These are phyloP conservation scores for Debaryomyces fabryi DNA, from an alignment of 1,139 yeast species.

Conservation along the genomic window DNA sequence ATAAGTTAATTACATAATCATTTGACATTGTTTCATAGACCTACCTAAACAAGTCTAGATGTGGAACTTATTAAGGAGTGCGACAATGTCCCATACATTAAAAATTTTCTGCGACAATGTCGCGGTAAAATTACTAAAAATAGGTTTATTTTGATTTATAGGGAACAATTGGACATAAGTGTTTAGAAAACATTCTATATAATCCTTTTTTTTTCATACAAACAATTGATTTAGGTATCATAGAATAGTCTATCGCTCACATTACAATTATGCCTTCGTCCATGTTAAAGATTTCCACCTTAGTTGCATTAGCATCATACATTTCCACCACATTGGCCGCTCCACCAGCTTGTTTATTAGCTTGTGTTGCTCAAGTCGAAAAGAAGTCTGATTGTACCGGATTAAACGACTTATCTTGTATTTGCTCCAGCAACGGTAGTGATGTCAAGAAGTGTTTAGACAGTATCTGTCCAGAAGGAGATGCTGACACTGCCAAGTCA, in stretches of 20 bases:
- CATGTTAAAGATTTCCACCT: conserved; percentile 41
- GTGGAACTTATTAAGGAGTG: background rate
- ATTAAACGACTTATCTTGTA: conserved; percentile 64
- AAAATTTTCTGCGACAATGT: background rate
- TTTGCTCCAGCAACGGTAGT: conserved; percentile 57
- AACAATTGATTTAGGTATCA: conserved; percentile 2
- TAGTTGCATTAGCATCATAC: conserved; percentile 54
- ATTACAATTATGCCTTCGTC: conserved; percentile 10
- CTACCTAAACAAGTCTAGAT: background rate
- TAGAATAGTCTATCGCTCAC: conserved; percentile 11
- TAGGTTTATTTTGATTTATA: conserved; percentile 6
- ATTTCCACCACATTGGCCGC: conserved; percentile 60
- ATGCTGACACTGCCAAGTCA: conserved; percentile 56
- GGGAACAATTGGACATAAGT: conserved; percentile 8
- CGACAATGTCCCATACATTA: background rate
- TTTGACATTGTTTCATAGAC: background rate
- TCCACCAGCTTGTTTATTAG: conserved; percentile 88
- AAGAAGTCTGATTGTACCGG: conserved; percentile 56
- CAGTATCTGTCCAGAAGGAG: conserved; percentile 64
- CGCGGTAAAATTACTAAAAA: conserved; percentile 6
- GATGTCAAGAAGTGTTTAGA: conserved; percentile 63
- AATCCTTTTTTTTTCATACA: conserved; percentile 1
- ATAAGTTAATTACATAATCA: background rate
- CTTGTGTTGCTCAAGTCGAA: conserved; percentile 77
- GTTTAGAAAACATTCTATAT: conserved; percentile 1